Percentiles rank a stretch among this genome's conserved stretches.
phyloP scores from a whole-genome alignment of 805 yeast genomes.

The Kregervanrija fluxuum region DNA sequence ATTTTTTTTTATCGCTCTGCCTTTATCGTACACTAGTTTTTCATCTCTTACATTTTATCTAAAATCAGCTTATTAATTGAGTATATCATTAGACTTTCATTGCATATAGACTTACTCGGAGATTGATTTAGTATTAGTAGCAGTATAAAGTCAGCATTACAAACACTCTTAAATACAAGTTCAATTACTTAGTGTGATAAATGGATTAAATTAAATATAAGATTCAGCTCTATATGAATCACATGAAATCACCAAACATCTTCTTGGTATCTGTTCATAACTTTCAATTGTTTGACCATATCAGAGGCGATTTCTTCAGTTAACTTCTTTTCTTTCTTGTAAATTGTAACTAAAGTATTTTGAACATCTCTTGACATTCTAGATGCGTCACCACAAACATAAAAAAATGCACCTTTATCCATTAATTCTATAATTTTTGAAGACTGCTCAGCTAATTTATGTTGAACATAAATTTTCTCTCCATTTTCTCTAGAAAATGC shows the following conservation, averaged over 20 bases:
- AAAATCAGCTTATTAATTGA: too few species aligned
- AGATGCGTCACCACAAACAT: slow-evolving; percentile 96
- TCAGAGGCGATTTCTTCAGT: slow-evolving; percentile 65
- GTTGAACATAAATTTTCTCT: slow-evolving; percentile 78
- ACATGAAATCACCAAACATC: slow-evolving; percentile 71
- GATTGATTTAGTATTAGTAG: too few species aligned
- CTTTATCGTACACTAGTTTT: not conserved
- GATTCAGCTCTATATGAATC: too few species aligned
- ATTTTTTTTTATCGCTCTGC: not conserved
- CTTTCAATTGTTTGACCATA: slow-evolving; percentile 68
- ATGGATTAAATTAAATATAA: too few species aligned
- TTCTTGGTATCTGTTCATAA: slow-evolving; percentile 88
- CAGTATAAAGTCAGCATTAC: too few species aligned
- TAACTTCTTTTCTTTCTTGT: slow-evolving; percentile 57
- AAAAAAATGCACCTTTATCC: slow-evolving; percentile 71
- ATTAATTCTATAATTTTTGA: slow-evolving; percentile 49
- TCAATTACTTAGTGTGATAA: too few species aligned
- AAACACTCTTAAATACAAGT: too few species aligned
- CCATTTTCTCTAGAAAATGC: slow-evolving; percentile 80
- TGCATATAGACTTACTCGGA: too few species aligned
- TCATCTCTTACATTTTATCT: not conserved
- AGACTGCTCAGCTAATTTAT: slow-evolving; percentile 51
- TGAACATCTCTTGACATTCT: slow-evolving; percentile 95
- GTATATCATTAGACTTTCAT: too few species aligned
- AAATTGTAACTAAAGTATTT: slow-evolving; percentile 52